phyloP scores from a whole-genome alignment of 352 stramenopile species.

The Thraustochytrium sp. region DNA sequence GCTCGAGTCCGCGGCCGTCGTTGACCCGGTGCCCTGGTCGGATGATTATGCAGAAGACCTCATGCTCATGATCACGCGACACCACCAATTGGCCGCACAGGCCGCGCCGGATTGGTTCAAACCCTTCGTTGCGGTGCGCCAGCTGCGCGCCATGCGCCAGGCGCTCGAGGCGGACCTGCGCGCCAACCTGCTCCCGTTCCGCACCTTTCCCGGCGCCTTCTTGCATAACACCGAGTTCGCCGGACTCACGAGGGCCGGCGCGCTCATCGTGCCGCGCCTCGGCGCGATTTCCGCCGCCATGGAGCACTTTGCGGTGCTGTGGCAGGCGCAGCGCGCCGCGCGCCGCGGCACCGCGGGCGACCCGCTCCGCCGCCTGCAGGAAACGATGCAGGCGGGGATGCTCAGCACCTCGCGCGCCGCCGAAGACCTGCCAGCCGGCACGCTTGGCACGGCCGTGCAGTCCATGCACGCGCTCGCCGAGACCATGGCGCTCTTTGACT shows the following conservation, averaged over 20 bases:
- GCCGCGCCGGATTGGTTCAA: constrained; percentile 1
- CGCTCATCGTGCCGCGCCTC: constrained; percentile 18
- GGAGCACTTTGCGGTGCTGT: not conserved
- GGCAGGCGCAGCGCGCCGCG: not conserved
- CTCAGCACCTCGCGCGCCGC: too few relatives aligned
- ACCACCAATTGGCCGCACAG: not conserved
- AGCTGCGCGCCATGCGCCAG: not conserved
- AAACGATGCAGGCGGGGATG: too few relatives aligned
- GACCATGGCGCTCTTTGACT: not conserved
- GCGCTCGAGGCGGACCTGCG: not conserved
- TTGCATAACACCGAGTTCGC: not conserved
- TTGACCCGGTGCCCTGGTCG: not conserved
- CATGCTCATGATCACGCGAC: constrained; percentile 39
- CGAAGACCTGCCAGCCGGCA: too few relatives aligned
- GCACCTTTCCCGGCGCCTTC: not conserved
- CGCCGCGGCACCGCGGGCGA: too few relatives aligned
- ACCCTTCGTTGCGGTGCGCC: not conserved
- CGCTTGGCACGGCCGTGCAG: constrained; percentile 5
- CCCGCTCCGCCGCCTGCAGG: too few relatives aligned
- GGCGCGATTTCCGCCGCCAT: not conserved
- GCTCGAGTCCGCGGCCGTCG: not conserved
- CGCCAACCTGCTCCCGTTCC: not conserved
- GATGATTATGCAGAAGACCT: not conserved
- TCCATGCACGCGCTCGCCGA: constrained; percentile 1
- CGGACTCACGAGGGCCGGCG: not conserved